Evolutionary conservation across 2,329 filamentous ascomycete species (phyloP).

Genomic region (Aspergillus neotritici): DNA sequence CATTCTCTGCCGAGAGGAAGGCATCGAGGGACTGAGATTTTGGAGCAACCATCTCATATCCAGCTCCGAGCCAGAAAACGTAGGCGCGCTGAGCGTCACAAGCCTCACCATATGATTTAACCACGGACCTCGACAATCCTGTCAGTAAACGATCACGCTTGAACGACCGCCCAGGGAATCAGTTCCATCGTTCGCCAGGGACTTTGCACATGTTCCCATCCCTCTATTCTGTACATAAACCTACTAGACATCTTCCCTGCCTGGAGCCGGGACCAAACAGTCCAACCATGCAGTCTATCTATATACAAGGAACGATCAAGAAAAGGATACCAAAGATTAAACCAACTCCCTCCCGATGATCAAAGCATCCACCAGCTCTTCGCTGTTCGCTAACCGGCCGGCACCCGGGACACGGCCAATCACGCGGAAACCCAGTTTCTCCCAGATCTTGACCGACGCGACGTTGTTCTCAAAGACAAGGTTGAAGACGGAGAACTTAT

Average conservation of each 20-base stretch:
- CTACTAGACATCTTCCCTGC: too few species aligned
- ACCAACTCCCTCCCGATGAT: constrained; percentile 33
- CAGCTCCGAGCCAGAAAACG: constrained; percentile 2
- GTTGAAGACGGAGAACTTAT: constrained; percentile 40
- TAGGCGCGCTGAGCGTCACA: neutral
- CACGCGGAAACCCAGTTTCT: constrained; percentile 32
- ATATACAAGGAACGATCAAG: too few species aligned
- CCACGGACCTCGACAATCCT: too few species aligned
- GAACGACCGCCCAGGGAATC: too few species aligned
- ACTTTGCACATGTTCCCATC: too few species aligned
- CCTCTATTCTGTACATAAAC: too few species aligned
- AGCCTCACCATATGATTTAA: too few species aligned
- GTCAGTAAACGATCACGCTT: too few species aligned
- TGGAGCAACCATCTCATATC: constrained; percentile 67
- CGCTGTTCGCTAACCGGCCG: constrained; percentile 32
- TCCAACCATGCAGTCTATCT: too few species aligned
- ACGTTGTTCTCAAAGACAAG: constrained; percentile 38
- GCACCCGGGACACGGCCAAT: constrained; percentile 35
- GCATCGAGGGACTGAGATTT: constrained; percentile 83
- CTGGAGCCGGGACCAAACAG: too few species aligned
- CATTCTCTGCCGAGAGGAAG: constrained; percentile 80
- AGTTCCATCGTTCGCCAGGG: too few species aligned
- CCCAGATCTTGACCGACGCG: constrained; percentile 36
- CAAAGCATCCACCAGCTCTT: constrained; percentile 35
- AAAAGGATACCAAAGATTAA: neutral